A percentile compares a stretch with the other conserved stretches of the same genome.
These are phyloP conservation scores for Neurospora sp. DNA, from an alignment of 495 filamentous ascomycete species.

Conservation along the genomic window DNA sequence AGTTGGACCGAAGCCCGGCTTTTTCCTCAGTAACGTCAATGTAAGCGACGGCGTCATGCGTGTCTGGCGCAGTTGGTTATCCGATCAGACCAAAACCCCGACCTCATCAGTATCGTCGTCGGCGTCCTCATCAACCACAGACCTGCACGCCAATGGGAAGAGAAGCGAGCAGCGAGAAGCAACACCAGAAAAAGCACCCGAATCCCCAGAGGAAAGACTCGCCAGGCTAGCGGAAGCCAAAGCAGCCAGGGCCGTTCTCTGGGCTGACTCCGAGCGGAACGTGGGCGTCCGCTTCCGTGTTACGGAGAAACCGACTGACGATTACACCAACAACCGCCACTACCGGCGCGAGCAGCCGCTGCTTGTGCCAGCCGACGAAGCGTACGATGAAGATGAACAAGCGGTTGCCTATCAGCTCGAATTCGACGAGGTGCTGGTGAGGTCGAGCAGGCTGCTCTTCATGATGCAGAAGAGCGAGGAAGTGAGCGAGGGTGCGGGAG, in stretches of 20 bases:
- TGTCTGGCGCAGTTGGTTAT: conserved; percentile 61
- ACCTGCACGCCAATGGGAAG: neutral
- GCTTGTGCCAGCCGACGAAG: conserved; percentile 42
- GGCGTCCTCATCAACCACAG: neutral
- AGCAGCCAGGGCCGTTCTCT: conserved; percentile 32
- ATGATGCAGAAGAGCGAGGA: conserved; percentile 44
- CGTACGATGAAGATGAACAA: conserved; percentile 20
- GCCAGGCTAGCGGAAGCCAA: neutral
- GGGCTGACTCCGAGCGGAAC: conserved; percentile 44
- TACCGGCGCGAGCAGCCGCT: conserved; percentile 26
- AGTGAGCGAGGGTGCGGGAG: conserved; percentile 26
- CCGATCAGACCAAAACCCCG: conserved; percentile 20
- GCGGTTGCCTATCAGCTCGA: conserved; percentile 50
- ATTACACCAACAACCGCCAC: neutral
- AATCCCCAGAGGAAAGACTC: neutral
- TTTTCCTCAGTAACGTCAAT: conserved; percentile 51
- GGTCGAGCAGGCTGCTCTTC: conserved; percentile 47
- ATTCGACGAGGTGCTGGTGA: conserved; percentile 54
- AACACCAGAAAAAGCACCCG: neutral
- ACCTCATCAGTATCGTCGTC: neutral
- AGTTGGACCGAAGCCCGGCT: conserved; percentile 44
- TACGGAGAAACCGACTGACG: conserved; percentile 6
- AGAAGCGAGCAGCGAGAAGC: neutral
- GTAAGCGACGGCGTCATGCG: conserved; percentile 55
- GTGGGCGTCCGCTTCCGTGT: conserved; percentile 52